These are phyloP conservation scores for Salix brachista DNA, from an alignment of 345 rosid species.

Conservation along the genomic window DNA sequence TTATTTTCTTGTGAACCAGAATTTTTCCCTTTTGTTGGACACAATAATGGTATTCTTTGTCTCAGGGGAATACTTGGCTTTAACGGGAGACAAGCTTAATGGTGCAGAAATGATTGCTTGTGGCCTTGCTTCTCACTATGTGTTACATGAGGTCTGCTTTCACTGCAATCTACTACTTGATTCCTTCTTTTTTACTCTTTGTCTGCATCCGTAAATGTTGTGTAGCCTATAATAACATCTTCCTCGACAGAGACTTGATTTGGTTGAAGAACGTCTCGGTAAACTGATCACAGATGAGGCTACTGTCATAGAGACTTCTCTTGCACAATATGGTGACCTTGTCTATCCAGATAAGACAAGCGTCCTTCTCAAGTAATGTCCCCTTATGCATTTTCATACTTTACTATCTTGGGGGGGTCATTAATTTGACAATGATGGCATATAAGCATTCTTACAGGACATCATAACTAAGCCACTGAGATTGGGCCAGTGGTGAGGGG, in stretches of 20 bases:
- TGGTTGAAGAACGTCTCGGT: slow-evolving; percentile 76
- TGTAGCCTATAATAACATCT: slow-evolving; percentile 9
- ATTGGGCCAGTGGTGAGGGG: background rate
- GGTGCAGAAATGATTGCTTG: slow-evolving; percentile 91
- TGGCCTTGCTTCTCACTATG: slow-evolving; percentile 88
- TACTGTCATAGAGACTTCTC: slow-evolving; percentile 64
- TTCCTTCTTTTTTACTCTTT: slow-evolving; percentile 11
- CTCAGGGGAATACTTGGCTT: slow-evolving; percentile 85
- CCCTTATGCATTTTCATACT: slow-evolving; percentile 2
- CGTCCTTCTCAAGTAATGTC: slow-evolving; percentile 56
- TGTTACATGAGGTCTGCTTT: slow-evolving; percentile 58
- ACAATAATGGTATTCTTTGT: slow-evolving; percentile 4
- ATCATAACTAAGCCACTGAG: background rate
- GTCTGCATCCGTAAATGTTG: background rate
- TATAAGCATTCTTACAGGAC: background rate
- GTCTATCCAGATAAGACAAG: slow-evolving; percentile 67
- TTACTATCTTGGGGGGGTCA: too few species aligned
- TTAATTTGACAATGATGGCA: background rate
- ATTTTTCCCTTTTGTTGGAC: background rate
- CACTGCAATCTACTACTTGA: slow-evolving; percentile 4
- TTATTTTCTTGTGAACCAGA: background rate
- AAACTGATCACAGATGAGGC: slow-evolving; percentile 78
- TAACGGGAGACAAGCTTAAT: slow-evolving; percentile 83
- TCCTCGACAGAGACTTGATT: slow-evolving; percentile 57
- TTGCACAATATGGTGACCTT: slow-evolving; percentile 82